A percentile compares a stretch with the other conserved stretches of the same genome.
Evolutionary conservation across 78 protist genomes (phyloP).

Genomic region (Planoprotostelium fungivorum): DNA sequence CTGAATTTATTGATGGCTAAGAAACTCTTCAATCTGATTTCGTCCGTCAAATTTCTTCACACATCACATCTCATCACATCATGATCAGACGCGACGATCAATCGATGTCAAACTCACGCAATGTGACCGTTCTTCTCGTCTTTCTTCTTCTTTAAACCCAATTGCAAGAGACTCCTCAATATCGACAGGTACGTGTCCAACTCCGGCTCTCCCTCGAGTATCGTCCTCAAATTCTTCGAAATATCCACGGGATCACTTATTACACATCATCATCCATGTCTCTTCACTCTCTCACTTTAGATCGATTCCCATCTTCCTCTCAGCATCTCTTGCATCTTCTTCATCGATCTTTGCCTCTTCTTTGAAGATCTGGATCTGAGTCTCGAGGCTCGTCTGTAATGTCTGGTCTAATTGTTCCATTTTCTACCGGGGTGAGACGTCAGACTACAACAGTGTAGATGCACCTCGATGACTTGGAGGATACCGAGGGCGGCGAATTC

Average conservation of each 20-base stretch:
- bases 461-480: neutral
- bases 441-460: neutral
- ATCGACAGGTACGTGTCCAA: neutral
- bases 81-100: too few relatives aligned
- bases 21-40: neutral
- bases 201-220: neutral
- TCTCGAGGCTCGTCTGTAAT: neutral
- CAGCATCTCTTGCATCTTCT: neutral
- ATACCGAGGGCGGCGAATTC: neutral
- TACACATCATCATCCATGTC: neutral
- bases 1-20: neutral
- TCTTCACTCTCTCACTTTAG: neutral
- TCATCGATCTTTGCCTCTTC: neutral
- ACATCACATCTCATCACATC: neutral
- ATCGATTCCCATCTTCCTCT: neutral
- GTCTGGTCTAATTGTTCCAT: neutral
- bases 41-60: neutral
- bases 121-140: neutral
- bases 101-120: neutral
- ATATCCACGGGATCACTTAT: neutral
- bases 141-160: neutral
- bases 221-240: neutral
- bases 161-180: neutral
- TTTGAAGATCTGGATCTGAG: neutral
- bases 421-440: neutral